Evolutionary conservation across 495 filamentous ascomycete genomes (phyloP).

Genomic region (Aspergillus sclerotioniger): DNA sequence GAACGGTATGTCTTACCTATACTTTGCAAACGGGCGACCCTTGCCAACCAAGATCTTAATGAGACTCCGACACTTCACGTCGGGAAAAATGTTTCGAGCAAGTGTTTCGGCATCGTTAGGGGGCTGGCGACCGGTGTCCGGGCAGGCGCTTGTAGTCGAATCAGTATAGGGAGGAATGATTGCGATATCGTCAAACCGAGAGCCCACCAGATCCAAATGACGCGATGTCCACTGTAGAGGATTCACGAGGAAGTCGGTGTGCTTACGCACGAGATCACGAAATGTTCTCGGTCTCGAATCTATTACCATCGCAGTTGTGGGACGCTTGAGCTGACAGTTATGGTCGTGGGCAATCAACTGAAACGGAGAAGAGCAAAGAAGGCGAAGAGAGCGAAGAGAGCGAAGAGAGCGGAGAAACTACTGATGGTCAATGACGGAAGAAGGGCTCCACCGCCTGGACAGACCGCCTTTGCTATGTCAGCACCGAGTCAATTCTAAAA

Average conservation of each 20-base stretch:
- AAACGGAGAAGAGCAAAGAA: no score
- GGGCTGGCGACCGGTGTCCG: neutral
- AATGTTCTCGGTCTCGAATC: no score
- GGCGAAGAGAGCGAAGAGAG: no score
- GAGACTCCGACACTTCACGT: neutral
- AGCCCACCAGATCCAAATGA: conserved; percentile 20
- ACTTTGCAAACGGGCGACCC: conserved; percentile 3
- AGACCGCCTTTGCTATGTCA: no score
- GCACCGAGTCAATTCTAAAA: no score
- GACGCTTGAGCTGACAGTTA: no score
- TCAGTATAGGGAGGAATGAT: neutral
- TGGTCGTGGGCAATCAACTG: no score
- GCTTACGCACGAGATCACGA: conserved; percentile 7
- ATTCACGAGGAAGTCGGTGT: conserved; percentile 14
- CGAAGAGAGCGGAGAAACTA: no score
- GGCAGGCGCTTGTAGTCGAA: neutral
- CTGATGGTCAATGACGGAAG: no score
- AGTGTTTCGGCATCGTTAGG: conserved; percentile 9
- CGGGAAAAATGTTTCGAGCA: neutral
- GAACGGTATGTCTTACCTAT: neutral
- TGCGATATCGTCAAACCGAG: conserved; percentile 13
- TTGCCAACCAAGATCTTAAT: conserved; percentile 10
- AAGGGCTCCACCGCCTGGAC: no score
- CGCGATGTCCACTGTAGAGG: conserved; percentile 20
- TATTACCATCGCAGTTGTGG: no score